phyloP scores from a whole-genome alignment of 73 alveolate species.

The Blepharisma japonicum region DNA sequence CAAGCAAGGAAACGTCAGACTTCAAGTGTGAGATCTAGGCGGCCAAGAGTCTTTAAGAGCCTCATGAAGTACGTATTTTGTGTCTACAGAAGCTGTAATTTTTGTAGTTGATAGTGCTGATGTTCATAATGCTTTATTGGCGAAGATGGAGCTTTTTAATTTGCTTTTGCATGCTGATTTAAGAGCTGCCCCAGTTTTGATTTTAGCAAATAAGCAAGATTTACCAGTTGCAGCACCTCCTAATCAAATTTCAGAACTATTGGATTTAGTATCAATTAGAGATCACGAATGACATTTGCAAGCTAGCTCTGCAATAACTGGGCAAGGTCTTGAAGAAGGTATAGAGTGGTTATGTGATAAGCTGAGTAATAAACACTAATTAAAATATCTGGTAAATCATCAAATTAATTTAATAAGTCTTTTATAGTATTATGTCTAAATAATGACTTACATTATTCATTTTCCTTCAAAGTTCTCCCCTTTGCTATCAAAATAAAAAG shows the following conservation, averaged over 20 bases:
- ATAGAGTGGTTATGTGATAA: slow-evolving; percentile 66
- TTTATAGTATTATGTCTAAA: background rate
- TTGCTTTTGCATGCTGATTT: slow-evolving; percentile 59
- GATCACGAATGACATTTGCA: slow-evolving; percentile 46
- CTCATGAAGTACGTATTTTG: slow-evolving; percentile 81
- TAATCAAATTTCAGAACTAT: slow-evolving; percentile 44
- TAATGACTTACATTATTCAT: too few species aligned
- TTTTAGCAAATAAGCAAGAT: slow-evolving; percentile 73
- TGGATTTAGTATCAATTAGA: background rate
- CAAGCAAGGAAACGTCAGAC: slow-evolving; percentile 69
- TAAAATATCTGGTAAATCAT: background rate
- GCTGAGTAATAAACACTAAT: background rate
- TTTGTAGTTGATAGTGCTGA: slow-evolving; percentile 87
- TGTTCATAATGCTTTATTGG: slow-evolving; percentile 53
- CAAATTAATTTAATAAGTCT: background rate
- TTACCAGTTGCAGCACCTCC: slow-evolving; percentile 38
- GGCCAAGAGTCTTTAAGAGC: slow-evolving; percentile 87
- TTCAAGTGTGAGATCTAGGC: slow-evolving; percentile 94
- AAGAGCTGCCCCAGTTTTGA: slow-evolving; percentile 61
- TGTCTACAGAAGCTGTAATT: slow-evolving; percentile 79
- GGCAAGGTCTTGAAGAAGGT: slow-evolving; percentile 92
- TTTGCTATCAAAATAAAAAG: too few species aligned
- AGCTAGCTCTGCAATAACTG: slow-evolving; percentile 90
- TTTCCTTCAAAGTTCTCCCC: too few species aligned
- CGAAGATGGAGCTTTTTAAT: slow-evolving; percentile 78